phyloP scores from a whole-genome alignment of 768 basidiomycete species.

The Rhizopogon salebrosus region DNA sequence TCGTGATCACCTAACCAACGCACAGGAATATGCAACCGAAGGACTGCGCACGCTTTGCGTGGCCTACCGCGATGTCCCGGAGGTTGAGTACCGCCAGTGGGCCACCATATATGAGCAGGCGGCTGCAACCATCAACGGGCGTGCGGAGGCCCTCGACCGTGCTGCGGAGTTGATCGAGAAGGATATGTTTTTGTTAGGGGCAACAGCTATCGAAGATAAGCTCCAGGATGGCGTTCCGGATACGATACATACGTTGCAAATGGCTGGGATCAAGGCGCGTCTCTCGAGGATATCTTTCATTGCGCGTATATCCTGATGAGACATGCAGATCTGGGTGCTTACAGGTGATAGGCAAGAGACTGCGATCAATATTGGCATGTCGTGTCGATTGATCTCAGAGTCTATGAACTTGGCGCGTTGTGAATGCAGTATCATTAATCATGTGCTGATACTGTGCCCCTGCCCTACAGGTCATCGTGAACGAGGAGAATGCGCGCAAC shows the following conservation, averaged over 20 bases:
- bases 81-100: conserved; percentile 91
- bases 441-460: neutral
- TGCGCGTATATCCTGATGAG: conserved; percentile 2
- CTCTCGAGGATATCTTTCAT: neutral
- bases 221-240: conserved; percentile 98
- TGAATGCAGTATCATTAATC: neutral
- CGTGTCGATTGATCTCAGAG: conserved; percentile 93
- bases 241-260: conserved; percentile 94
- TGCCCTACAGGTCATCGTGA: conserved; percentile 75
- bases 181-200: conserved; percentile 88
- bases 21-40: conserved; percentile 92
- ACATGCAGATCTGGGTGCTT: conserved; percentile 83
- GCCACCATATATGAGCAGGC: conserved; percentile 83
- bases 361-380: conserved; percentile 98
- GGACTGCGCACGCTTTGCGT: conserved; percentile 96
- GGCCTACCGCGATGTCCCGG: conserved; percentile 87
- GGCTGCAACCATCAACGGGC: conserved; percentile 91
- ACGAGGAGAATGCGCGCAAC: conserved; percentile 77
- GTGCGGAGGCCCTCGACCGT: conserved; percentile 89
- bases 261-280: conserved; percentile 91
- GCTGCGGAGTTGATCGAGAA: conserved; percentile 96
- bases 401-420: conserved; percentile 87
- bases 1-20: conserved; percentile 3
- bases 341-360: conserved; percentile 99
- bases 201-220: conserved; percentile 98